Evolutionary conservation across 2,329 filamentous ascomycete genomes (phyloP).

Genomic region (Parasarocladium wereldwijsianum): DNA sequence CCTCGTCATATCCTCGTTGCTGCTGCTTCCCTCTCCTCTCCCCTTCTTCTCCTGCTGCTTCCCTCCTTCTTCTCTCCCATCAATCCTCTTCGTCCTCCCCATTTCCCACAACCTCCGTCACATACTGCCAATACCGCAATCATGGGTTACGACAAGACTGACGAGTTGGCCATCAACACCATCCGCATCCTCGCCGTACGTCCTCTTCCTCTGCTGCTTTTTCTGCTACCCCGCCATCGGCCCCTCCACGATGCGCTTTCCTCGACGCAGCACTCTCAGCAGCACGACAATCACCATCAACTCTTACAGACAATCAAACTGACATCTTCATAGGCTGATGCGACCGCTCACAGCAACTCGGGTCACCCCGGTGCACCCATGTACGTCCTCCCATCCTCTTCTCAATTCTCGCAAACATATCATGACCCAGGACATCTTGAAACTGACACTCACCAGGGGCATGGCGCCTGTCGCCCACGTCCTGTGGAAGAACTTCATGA

Average conservation of each 20-base stretch:
- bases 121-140: constrained; percentile 24
- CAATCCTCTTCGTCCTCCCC: constrained; percentile 7
- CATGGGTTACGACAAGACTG: constrained; percentile 82
- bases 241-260: constrained; percentile 6
- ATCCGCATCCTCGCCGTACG: constrained; percentile 92
- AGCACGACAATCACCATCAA: constrained; percentile 14
- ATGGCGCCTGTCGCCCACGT: constrained; percentile 94
- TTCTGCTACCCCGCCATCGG: constrained; percentile 16
- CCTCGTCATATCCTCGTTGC: no score
- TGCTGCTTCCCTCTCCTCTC: constrained; percentile 7
- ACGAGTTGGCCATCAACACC: constrained; percentile 92
- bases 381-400: constrained; percentile 29
- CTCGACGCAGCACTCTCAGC: neutral
- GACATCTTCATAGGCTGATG: constrained; percentile 63
- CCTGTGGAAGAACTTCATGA: constrained; percentile 98
- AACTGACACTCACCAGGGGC: constrained; percentile 35
- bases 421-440: neutral
- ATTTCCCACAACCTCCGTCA: constrained; percentile 10
- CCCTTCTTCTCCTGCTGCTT: constrained; percentile 13
- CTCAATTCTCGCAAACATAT: constrained; percentile 3
- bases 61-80: constrained; percentile 11
- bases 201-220: constrained; percentile 17
- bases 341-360: constrained; percentile 87
- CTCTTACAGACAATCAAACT: constrained; percentile 7
- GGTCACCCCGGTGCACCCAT: constrained; percentile 98